Conservation (phyloP, 805 yeast species). For the Candida ponderosae region DNA sequence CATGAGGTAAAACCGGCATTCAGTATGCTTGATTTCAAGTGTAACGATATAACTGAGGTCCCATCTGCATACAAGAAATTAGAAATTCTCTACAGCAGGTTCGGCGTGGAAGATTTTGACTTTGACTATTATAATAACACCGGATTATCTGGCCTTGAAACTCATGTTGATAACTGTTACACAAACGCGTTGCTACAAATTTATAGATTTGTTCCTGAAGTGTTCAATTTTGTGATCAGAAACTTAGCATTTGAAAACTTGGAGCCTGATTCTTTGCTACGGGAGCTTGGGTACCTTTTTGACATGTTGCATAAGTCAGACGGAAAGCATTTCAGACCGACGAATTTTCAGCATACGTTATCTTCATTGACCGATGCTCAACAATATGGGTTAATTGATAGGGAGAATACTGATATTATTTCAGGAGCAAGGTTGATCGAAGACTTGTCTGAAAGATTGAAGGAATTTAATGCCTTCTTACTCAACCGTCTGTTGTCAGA, state of each 20-base stretch:
- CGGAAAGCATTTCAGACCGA: constrained; percentile 72
- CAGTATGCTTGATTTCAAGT: constrained; percentile 24
- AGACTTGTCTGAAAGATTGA: constrained; percentile 24
- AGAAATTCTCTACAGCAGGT: constrained; percentile 75
- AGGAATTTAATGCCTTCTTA: constrained; percentile 52
- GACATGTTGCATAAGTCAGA: constrained; percentile 85
- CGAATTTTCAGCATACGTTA: constrained; percentile 62
- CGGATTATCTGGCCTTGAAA: constrained; percentile 75
- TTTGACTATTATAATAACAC: constrained; percentile 79
- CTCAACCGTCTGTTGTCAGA: constrained; percentile 45
- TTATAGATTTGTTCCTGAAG: constrained; percentile 65
- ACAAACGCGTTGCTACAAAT: constrained; percentile 75
- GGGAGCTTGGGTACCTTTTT: constrained; percentile 81
- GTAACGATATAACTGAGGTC: constrained; percentile 27
- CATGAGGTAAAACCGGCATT: too few relatives aligned
- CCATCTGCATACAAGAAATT: constrained; percentile 74
- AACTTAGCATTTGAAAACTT: constrained; percentile 49
- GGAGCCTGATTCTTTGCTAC: constrained; percentile 42
- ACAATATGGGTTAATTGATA: constrained; percentile 43
- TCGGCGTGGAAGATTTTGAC: constrained; percentile 93
- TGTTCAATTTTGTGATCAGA: constrained; percentile 57
- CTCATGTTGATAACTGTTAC: constrained; percentile 71
- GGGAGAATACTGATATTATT: constrained; percentile 22
- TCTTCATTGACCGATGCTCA: constrained; percentile 42
- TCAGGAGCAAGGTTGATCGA: background rate